Percentiles rank a stretch among this genome's conserved stretches.
phyloP scores from a whole-genome alignment of 1,284 basidiomycete species.

The Jaminaea rosea region DNA sequence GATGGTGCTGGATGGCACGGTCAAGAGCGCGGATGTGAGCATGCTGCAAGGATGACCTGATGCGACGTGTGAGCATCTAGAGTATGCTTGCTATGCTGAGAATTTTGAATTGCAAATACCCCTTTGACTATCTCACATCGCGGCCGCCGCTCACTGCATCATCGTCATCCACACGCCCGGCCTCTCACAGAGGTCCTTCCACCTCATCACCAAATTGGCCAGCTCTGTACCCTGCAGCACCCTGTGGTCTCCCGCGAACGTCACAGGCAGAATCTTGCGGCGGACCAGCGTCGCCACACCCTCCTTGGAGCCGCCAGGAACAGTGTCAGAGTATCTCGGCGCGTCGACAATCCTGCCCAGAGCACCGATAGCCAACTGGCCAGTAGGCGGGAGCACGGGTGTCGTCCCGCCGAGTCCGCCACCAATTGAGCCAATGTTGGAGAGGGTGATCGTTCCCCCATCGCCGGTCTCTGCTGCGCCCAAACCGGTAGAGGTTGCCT shows the following conservation, averaged over 20 bases:
- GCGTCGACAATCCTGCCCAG: constrained; percentile 53
- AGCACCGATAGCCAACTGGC: constrained; percentile 81
- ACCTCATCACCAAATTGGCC: constrained; percentile 78
- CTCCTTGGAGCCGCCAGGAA: constrained; percentile 6
- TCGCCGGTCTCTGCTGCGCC: constrained; percentile 22
- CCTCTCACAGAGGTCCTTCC: constrained; percentile 73
- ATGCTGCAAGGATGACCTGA: constrained; percentile 48
- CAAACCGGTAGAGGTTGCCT: constrained; percentile 10
- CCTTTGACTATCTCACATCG: neutral
- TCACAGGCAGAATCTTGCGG: constrained; percentile 28
- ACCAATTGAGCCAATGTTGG: constrained; percentile 52
- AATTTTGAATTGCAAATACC: too few species aligned
- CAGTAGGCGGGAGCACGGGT: constrained; percentile 69
- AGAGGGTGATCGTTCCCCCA: constrained; percentile 66
- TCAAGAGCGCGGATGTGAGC: constrained; percentile 52
- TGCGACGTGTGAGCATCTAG: too few species aligned
- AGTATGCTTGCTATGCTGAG: too few species aligned
- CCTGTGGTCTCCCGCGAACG: constrained; percentile 65
- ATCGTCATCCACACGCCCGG: constrained; percentile 60
- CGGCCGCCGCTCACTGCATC: neutral
- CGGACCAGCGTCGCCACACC: constrained; percentile 17
- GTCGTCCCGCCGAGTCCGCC: constrained; percentile 20
- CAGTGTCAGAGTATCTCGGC: constrained; percentile 24
- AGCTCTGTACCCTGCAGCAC: constrained; percentile 87
- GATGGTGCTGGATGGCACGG: constrained; percentile 52